Percentiles rank a stretch among this genome's conserved stretches.
Evolutionary conservation across 1,284 basidiomycete species (phyloP).

Genomic region (Fistulinella cinereoalba): DNA sequence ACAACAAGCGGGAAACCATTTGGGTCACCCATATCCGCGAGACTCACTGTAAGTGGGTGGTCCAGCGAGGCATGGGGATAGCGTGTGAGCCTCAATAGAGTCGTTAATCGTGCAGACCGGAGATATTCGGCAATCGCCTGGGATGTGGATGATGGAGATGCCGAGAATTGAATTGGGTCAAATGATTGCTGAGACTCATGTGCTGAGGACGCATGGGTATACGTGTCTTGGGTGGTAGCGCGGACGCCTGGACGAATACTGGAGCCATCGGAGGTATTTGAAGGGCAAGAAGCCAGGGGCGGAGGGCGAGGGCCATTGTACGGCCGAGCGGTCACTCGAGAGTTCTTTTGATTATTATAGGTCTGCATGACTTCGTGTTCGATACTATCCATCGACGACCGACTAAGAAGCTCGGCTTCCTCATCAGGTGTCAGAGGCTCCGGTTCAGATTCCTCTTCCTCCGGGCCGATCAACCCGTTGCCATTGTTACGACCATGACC

Average conservation of each 20-base stretch:
- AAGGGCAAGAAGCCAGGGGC: slow-evolving; percentile 22
- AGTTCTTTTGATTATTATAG: slow-evolving; percentile 54
- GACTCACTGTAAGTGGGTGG: slow-evolving; percentile 78
- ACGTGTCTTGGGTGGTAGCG: slow-evolving; percentile 14
- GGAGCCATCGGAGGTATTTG: slow-evolving; percentile 30
- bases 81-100: slow-evolving; percentile 73
- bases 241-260: slow-evolving; percentile 22
- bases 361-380: slow-evolving; percentile 75
- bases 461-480: slow-evolving; percentile 40
- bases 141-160: slow-evolving; percentile 48
- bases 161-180: slow-evolving; percentile 42
- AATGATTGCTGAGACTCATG: slow-evolving; percentile 45
- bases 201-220: slow-evolving; percentile 37
- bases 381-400: slow-evolving; percentile 80
- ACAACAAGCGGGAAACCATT: slow-evolving; percentile 85
- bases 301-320: slow-evolving; percentile 19
- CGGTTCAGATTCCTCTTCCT: slow-evolving; percentile 49
- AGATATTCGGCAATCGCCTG: slow-evolving; percentile 82
- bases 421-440: slow-evolving; percentile 50
- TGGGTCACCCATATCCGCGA: slow-evolving; percentile 86
- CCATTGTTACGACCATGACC: slow-evolving; percentile 49
- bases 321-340: slow-evolving; percentile 40
- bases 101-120: slow-evolving; percentile 81
- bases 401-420: slow-evolving; percentile 60
- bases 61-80: slow-evolving; percentile 75